phyloP scores from a whole-genome alignment of 495 filamentous ascomycete genomes.

The Aspergillus kassunensis region DNA sequence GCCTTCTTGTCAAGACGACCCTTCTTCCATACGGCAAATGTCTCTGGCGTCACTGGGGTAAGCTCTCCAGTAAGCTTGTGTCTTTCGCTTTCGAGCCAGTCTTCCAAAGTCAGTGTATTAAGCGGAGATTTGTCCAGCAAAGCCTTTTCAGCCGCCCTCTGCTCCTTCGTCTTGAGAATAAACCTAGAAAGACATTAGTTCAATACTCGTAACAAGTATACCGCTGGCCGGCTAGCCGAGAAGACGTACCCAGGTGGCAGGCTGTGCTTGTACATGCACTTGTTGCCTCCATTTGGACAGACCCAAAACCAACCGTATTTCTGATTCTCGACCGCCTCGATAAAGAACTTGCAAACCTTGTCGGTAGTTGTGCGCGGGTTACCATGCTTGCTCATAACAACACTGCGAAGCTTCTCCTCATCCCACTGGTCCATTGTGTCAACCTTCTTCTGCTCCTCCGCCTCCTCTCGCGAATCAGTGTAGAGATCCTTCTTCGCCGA shows the following conservation, averaged over 20 bases:
- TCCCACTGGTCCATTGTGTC: slow-evolving; percentile 97
- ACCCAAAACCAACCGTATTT: slow-evolving; percentile 99
- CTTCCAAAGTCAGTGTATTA: slow-evolving; percentile 91
- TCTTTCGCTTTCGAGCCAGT: slow-evolving; percentile 92
- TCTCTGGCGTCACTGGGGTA: slow-evolving; percentile 88
- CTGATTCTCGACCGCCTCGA: slow-evolving; percentile 93
- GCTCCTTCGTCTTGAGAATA: slow-evolving; percentile 95
- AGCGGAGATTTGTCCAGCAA: slow-evolving; percentile 93
- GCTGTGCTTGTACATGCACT: slow-evolving; percentile 98
- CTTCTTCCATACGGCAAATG: slow-evolving; percentile 94
- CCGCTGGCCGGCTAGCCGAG: not conserved
- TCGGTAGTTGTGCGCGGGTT: slow-evolving; percentile 96
- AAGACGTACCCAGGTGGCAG: slow-evolving; percentile 80
- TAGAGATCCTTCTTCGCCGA: slow-evolving; percentile 89
- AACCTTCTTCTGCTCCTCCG: slow-evolving; percentile 76
- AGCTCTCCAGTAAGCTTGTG: slow-evolving; percentile 87
- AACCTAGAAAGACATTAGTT: slow-evolving; percentile 52
- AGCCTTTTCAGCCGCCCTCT: slow-evolving; percentile 95
- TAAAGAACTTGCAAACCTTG: slow-evolving; percentile 99
- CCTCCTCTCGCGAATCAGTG: slow-evolving; percentile 75
- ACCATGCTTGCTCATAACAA: slow-evolving; percentile 92
- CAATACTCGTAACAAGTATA: not conserved
- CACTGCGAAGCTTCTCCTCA: slow-evolving; percentile 87
- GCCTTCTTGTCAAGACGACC: slow-evolving; percentile 92
- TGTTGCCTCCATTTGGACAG: slow-evolving; percentile 94